Percentiles rank a stretch among this genome's conserved stretches.
These are phyloP conservation scores for Cicer judaicum DNA, from an alignment of 306 rosid genomes.

Conservation along the genomic window DNA sequence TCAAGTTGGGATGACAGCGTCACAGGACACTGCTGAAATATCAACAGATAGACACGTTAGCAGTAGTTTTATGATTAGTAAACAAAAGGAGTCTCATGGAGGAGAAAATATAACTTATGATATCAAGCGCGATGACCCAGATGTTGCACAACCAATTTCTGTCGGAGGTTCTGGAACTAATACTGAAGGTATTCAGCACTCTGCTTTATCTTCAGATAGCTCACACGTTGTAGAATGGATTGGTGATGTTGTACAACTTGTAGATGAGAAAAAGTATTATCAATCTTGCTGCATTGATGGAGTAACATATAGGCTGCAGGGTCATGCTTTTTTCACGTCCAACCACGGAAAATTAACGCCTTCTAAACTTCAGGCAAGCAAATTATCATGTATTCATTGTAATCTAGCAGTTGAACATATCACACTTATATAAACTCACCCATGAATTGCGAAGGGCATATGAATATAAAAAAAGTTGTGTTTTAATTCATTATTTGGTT, in stretches of 20 bases:
- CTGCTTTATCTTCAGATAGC: slow-evolving; percentile 54
- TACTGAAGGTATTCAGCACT: slow-evolving; percentile 48
- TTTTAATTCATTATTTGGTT: slow-evolving; percentile 27
- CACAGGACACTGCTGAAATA: slow-evolving; percentile 47
- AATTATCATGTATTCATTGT: slow-evolving; percentile 42
- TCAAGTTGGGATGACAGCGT: slow-evolving; percentile 51
- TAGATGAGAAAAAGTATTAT: slow-evolving; percentile 63
- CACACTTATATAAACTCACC: slow-evolving; percentile 37
- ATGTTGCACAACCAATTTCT: slow-evolving; percentile 51
- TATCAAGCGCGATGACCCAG: slow-evolving; percentile 58
- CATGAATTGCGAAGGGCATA: slow-evolving; percentile 4
- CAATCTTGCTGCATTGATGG: slow-evolving; percentile 73
- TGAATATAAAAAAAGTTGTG: slow-evolving; percentile 14
- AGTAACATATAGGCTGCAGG: slow-evolving; percentile 67
- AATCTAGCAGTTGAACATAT: slow-evolving; percentile 30
- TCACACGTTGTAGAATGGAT: slow-evolving; percentile 75
- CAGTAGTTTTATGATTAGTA: slow-evolving; percentile 32
- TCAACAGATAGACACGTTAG: slow-evolving; percentile 49
- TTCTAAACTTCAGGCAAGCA: slow-evolving; percentile 83
- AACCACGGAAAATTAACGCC: slow-evolving; percentile 68
- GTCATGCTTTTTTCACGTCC: slow-evolving; percentile 70
- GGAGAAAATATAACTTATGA: slow-evolving; percentile 56
- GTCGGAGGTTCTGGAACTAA: slow-evolving; percentile 59
- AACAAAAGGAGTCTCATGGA: slow-evolving; percentile 48
- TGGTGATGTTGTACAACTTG: slow-evolving; percentile 56